Evolutionary conservation across 805 yeast genomes (phyloP), one percentile per base, ranked within the genome.

Genomic region (Wickerhamomyces chambardii): DNA sequence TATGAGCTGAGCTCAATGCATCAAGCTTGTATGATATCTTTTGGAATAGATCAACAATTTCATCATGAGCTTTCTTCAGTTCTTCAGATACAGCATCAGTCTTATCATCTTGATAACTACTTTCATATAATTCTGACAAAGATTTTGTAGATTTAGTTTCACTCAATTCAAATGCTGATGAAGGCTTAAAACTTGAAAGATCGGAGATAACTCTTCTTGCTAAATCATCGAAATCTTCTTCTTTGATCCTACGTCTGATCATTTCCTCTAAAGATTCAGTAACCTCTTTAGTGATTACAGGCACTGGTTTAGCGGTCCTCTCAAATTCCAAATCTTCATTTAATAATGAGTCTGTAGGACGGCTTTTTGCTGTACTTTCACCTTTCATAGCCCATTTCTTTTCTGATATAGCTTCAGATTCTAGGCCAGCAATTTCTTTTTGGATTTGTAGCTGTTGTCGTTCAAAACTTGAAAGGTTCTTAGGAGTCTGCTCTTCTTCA

Each of bases 361-460:
- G 71, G 45, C 80, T 82, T 42, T 71, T 75, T 2, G 87, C 84
- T 38, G 73, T 71, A 2, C 85, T 87, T 60, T 92, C 98, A 60
- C 98, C 98, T 48, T 78, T 82, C 74, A 90, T 70, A 7, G 95
- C 77, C 98, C 98, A 90, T 49, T 77, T 78, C 63, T 92, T 90
- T 38, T 82, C 90, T 4, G 89, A 92, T 22, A 90, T 78, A 15
- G 92, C 79, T 55, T 89, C 97, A 31, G 77, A 75, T 59, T 90
- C 98, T 33, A 89, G 65, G 46, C 72, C 68, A 26, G 72, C 72
- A 41, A 92, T 92, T 58, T 92, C 95, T 26, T 71, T 68, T 48
- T 79, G 84, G 18, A 92, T 65, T 40, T 74, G 75, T 35, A 66
- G 64, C 57, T 90, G 97, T 55, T 86, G 95, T 46, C 73, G 80